Evolutionary conservation across 257 asterid genomes (phyloP).

Genomic region (Coffea canephora): DNA sequence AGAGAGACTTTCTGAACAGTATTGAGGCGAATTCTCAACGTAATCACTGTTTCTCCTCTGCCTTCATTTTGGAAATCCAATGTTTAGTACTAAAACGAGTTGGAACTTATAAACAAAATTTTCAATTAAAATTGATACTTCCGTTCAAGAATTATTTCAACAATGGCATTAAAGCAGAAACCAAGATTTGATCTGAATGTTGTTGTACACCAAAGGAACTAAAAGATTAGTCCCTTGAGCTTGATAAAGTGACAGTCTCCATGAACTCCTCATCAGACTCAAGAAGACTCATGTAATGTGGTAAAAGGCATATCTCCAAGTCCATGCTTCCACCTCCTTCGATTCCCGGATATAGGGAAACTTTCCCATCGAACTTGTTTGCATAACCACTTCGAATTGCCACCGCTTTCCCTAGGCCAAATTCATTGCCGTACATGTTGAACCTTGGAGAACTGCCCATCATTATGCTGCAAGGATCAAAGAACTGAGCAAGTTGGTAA

Average conservation of each 20-base stretch:
- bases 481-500: background rate
- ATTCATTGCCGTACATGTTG: conserved; percentile 32
- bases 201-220: background rate
- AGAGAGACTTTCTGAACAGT: no score
- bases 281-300: conserved; percentile 28
- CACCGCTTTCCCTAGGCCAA: conserved; percentile 39
- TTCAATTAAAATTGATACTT: no score
- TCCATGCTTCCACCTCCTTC: conserved; percentile 40
- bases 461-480: background rate
- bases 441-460: conserved; percentile 7
- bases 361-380: conserved; percentile 35
- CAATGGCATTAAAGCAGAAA: background rate
- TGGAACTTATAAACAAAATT: no score
- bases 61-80: no score
- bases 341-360: conserved; percentile 22
- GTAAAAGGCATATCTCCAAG: conserved; percentile 31
- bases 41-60: no score
- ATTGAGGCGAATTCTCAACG: no score
- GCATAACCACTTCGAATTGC: conserved; percentile 35
- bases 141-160: no score
- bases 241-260: conserved; percentile 9
- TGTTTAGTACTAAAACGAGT: no score
- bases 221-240: background rate
- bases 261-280: conserved; percentile 31
- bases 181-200: background rate